A percentile compares a stretch with the other conserved stretches of the same genome.
These are phyloP conservation scores for Aphanoascus verrucosus DNA, from an alignment of 2,329 filamentous ascomycete genomes.

Conservation along the genomic window DNA sequence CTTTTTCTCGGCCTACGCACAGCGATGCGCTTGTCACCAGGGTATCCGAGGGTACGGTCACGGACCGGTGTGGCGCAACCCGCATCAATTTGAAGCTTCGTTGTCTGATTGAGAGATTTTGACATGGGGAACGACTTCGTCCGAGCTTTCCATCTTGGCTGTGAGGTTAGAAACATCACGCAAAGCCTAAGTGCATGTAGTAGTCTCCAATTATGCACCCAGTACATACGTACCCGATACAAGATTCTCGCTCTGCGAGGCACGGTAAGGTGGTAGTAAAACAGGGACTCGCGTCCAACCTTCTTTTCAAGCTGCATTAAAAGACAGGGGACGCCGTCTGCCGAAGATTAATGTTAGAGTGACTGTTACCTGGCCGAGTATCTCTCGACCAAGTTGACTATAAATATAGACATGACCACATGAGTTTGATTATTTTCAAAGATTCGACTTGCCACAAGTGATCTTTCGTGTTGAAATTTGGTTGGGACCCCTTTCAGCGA, in stretches of 20 bases:
- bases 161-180: conserved; percentile 10
- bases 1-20: conserved; percentile 1
- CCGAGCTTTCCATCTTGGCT: conserved; percentile 14
- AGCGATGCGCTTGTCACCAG: neutral
- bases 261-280: conserved; percentile 8
- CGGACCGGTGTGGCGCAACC: conserved; percentile 13
- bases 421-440: neutral
- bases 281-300: conserved; percentile 13
- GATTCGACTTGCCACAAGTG: too few species aligned
- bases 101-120: conserved; percentile 9
- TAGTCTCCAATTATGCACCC: conserved; percentile 13
- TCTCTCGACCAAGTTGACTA: neutral
- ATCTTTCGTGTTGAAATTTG: too few species aligned
- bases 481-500: too few species aligned
- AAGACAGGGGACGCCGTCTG: conserved; percentile 4
- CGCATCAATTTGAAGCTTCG: conserved; percentile 12
- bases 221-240: conserved; percentile 8
- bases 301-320: conserved; percentile 3
- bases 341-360: conserved; percentile 13
- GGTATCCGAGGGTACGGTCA: conserved; percentile 13
- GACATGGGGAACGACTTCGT: conserved; percentile 10
- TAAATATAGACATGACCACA: conserved; percentile 4
- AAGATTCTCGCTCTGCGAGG: conserved; percentile 11
- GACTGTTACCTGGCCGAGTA: conserved; percentile 9
- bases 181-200: conserved; percentile 12